Percentiles rank a stretch among this genome's conserved stretches.
phyloP scores from a whole-genome alignment of 345 rosid genomes.

The Garcia nutans region DNA sequence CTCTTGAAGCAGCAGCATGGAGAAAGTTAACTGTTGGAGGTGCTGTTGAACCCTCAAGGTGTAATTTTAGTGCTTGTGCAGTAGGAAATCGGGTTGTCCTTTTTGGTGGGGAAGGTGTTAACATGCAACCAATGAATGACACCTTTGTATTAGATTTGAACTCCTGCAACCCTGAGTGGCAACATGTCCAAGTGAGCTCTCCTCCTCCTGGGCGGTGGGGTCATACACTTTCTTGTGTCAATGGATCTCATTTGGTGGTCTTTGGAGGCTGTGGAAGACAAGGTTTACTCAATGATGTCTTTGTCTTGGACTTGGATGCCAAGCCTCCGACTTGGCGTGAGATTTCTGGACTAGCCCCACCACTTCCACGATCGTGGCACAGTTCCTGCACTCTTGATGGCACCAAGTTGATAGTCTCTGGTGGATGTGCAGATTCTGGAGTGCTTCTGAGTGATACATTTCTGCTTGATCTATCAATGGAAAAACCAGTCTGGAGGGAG shows the following conservation, averaged over 20 bases:
- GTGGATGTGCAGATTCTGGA: constrained; percentile 91
- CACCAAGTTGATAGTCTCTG: constrained; percentile 77
- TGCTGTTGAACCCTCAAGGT: constrained; percentile 81
- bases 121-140: constrained; percentile 96
- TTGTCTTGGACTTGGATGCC: constrained; percentile 77
- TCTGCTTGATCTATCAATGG: constrained; percentile 80
- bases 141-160: constrained; percentile 81
- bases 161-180: constrained; percentile 76
- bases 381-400: constrained; percentile 96
- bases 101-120: constrained; percentile 89
- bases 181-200: constrained; percentile 79
- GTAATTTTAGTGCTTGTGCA: constrained; percentile 92
- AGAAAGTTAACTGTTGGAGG: constrained; percentile 86
- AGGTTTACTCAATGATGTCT: constrained; percentile 82
- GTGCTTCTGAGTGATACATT: constrained; percentile 89
- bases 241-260: constrained; percentile 77
- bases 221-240: constrained; percentile 77
- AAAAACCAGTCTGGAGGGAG: constrained; percentile 88
- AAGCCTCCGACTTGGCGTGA: constrained; percentile 89
- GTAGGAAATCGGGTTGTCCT: constrained; percentile 85
- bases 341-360: constrained; percentile 83
- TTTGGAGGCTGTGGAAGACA: constrained; percentile 93
- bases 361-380: constrained; percentile 89
- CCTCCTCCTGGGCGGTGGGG: constrained; percentile 96
- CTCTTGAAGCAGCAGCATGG: constrained; percentile 90